Evolutionary conservation across 1,284 basidiomycete species (phyloP).

Genomic region (Sanghuangporus baumii): DNA sequence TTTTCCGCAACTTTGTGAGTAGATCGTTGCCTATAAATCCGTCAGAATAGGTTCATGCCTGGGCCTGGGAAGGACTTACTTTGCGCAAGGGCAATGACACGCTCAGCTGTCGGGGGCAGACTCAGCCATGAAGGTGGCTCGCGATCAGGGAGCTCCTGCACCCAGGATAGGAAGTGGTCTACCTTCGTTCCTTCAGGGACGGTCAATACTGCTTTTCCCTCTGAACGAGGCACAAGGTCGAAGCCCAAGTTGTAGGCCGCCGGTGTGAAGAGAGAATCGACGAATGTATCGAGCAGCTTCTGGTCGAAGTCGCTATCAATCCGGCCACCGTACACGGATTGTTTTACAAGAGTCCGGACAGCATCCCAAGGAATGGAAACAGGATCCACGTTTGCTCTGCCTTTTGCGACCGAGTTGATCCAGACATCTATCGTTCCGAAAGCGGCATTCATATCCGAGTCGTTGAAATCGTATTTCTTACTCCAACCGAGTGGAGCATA

Average conservation of each 20-base stretch:
- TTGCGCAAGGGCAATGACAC: conserved; percentile 85
- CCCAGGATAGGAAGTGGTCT: conserved; percentile 87
- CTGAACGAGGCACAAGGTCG: conserved; percentile 69
- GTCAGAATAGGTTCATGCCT: conserved; percentile 18
- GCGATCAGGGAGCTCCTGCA: conserved; percentile 78
- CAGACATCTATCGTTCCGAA: conserved; percentile 89
- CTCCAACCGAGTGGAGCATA: conserved; percentile 95
- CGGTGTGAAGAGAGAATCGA: conserved; percentile 83
- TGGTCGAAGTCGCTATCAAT: conserved; percentile 95
- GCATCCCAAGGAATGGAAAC: conserved; percentile 91
- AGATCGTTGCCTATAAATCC: conserved; percentile 65
- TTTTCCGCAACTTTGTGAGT: conserved; percentile 83
- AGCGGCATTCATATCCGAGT: conserved; percentile 93
- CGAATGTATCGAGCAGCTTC: conserved; percentile 84
- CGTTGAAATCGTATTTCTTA: conserved; percentile 95
- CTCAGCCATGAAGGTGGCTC: conserved; percentile 93
- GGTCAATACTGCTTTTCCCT: conserved; percentile 52
- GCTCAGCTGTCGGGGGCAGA: conserved; percentile 85
- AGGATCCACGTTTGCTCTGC: conserved; percentile 87
- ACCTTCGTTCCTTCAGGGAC: conserved; percentile 90
- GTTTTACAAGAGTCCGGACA: conserved; percentile 83
- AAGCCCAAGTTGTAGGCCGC: conserved; percentile 90
- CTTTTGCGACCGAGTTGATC: conserved; percentile 77
- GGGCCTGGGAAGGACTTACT: conserved; percentile 43
- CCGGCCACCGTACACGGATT: conserved; percentile 91